Percentiles rank a stretch among this genome's conserved stretches.
phyloP scores from a whole-genome alignment of 225 moss, liverwort and hornwort species.

The Physcomitrellopsis africana region DNA sequence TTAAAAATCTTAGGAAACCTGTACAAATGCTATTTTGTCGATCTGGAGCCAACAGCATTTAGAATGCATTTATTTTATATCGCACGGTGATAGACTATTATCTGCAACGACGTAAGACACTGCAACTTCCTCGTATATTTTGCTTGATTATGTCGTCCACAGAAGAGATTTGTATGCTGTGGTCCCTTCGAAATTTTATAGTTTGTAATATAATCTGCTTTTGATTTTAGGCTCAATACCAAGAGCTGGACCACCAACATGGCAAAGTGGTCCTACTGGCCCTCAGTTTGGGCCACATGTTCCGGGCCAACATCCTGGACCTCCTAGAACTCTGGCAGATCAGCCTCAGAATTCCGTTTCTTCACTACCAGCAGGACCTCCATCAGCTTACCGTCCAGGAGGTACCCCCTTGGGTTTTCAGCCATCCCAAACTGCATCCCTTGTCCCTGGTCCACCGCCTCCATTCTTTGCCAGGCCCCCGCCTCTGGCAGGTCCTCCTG shows the following conservation, averaged over 20 bases:
- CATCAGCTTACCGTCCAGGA: conserved; percentile 43
- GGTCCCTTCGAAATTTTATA: neutral
- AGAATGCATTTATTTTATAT: neutral
- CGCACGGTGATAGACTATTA: neutral
- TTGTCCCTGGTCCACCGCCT: conserved; percentile 27
- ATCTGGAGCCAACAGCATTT: neutral
- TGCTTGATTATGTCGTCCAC: too few species aligned
- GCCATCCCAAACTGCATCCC: conserved; percentile 37
- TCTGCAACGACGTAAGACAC: too few species aligned
- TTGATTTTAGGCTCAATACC: conserved; percentile 39
- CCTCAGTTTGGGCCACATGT: conserved; percentile 46
- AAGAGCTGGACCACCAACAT: conserved; percentile 55
- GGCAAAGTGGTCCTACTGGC: conserved; percentile 55
- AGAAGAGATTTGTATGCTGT: too few species aligned
- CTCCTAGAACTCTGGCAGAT: conserved; percentile 43
- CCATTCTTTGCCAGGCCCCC: conserved; percentile 38
- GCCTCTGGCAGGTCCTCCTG: conserved; percentile 36
- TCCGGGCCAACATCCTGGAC: conserved; percentile 34
- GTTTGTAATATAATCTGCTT: neutral
- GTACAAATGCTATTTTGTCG: neutral
- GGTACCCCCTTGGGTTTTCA: conserved; percentile 41
- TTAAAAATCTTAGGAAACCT: neutral
- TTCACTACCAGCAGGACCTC: conserved; percentile 43
- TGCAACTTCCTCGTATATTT: too few species aligned
- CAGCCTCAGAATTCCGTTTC: conserved; percentile 52